Evolutionary conservation across 805 yeast species (phyloP).

Genomic region (Saccharomycopsis selenospora): DNA sequence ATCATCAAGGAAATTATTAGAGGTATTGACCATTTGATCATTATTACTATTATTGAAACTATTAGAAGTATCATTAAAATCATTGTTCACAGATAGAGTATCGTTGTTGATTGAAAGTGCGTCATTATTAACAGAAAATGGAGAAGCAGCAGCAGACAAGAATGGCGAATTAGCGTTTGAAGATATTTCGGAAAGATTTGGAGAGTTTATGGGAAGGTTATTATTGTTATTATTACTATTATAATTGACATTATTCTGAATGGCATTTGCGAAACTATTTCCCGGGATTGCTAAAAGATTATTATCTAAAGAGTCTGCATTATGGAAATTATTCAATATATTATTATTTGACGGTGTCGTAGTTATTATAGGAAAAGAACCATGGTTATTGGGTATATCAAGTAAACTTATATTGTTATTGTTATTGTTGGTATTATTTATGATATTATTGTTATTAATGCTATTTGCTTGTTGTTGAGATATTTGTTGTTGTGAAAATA

Average conservation of each 20-base stretch:
- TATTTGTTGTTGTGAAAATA: too few relatives aligned
- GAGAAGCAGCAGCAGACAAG: constrained; percentile 13
- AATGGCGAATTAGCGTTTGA: constrained; percentile 13
- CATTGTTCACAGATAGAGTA: not conserved
- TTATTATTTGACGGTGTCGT: not conserved
- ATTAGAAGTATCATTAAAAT: not conserved
- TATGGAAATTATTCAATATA: not conserved
- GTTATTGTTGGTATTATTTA: too few relatives aligned
- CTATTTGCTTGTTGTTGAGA: too few relatives aligned
- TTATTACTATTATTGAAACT: not conserved
- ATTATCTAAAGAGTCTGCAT: not conserved
- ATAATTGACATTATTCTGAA: not conserved
- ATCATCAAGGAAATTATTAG: not conserved
- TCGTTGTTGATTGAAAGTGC: constrained; percentile 10
- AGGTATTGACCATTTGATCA: not conserved
- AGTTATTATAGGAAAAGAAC: not conserved
- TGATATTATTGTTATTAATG: too few relatives aligned
- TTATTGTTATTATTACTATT: not conserved
- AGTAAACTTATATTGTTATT: too few relatives aligned
- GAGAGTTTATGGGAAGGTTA: not conserved
- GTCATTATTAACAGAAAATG: constrained; percentile 12
- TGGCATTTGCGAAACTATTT: not conserved
- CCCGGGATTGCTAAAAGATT: constrained; percentile 1
- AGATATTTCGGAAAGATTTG: constrained; percentile 16
- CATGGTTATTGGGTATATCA: not conserved